A percentile compares a stretch with the other conserved stretches of the same genome.
These are phyloP conservation scores for Tylopilus sp. DNA, from an alignment of 768 basidiomycete genomes.

Conservation along the genomic window DNA sequence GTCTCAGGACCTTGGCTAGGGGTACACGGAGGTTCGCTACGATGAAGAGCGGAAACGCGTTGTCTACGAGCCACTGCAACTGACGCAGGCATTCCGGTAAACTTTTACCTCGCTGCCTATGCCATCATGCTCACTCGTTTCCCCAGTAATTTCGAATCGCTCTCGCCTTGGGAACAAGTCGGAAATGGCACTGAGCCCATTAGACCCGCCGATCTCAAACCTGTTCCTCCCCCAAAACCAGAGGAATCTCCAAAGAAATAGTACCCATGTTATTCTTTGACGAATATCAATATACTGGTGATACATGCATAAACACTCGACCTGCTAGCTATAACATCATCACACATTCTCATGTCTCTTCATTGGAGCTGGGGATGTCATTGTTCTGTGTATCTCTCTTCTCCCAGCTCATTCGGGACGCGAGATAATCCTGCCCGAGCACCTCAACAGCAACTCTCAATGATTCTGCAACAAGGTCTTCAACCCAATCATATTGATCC, in stretches of 20 bases:
- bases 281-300: conserved; percentile 12
- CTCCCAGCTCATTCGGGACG: conserved; percentile 81
- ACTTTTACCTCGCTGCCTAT: conserved; percentile 9
- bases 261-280: conserved; percentile 10
- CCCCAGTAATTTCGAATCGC: conserved; percentile 85
- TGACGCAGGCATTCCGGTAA: conserved; percentile 97
- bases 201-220: conserved; percentile 72
- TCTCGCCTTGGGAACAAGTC: conserved; percentile 94
- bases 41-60: conserved; percentile 97
- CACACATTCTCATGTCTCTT: conserved; percentile 8
- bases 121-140: not conserved
- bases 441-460: conserved; percentile 84
- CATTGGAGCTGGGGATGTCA: conserved; percentile 4
- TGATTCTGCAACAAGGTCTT: conserved; percentile 87
- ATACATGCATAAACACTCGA: conserved; percentile 9
- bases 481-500: conserved; percentile 95
- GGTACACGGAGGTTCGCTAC: conserved; percentile 98
- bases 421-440: conserved; percentile 89
- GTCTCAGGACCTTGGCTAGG: conserved; percentile 44
- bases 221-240: conserved; percentile 68
- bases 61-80: conserved; percentile 94
- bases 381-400: conserved; percentile 27
- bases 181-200: conserved; percentile 59
- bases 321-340: conserved; percentile 5
- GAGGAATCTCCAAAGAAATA: conserved; percentile 81